phyloP scores from a whole-genome alignment of 176 grass and related monocot genomes.

The Aegilops umbellulata region DNA sequence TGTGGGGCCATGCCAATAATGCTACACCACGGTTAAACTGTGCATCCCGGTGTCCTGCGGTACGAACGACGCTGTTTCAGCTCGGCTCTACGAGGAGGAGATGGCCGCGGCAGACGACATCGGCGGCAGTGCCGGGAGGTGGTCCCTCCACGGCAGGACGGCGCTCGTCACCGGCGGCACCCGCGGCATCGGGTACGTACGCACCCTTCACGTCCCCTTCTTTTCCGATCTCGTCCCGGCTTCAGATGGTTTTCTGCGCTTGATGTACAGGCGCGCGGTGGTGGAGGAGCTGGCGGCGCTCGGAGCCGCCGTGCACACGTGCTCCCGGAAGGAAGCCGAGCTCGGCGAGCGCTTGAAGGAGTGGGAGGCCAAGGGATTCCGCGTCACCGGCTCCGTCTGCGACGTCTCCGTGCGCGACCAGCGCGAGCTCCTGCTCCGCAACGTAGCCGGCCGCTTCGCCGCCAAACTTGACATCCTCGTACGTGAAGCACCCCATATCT shows the following conservation, averaged over 20 bases:
- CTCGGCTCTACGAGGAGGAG: neutral
- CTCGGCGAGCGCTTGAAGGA: conserved; percentile 12
- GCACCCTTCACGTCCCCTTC: neutral
- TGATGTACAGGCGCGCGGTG: neutral
- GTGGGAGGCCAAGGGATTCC: neutral
- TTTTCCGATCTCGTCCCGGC: neutral
- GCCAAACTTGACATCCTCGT: conserved; percentile 26
- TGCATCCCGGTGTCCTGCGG: neutral
- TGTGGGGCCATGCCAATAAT: neutral
- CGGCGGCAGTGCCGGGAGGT: neutral
- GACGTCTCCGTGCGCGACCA: conserved; percentile 18
- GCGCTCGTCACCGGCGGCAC: conserved; percentile 14
- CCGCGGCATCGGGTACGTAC: conserved; percentile 14
- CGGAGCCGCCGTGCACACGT: neutral
- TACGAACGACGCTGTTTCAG: neutral
- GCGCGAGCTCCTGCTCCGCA: neutral
- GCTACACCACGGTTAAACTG: neutral
- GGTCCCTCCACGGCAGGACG: neutral
- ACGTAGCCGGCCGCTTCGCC: neutral
- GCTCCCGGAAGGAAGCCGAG: conserved; percentile 3
- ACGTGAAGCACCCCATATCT: neutral
- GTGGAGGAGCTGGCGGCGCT: conserved; percentile 12
- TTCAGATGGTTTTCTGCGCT: neutral
- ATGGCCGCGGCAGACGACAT: neutral
- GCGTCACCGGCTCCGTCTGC: neutral